These are phyloP conservation scores for Fusarium acutatum DNA, from an alignment of 2,329 filamentous ascomycete genomes.

Conservation along the genomic window DNA sequence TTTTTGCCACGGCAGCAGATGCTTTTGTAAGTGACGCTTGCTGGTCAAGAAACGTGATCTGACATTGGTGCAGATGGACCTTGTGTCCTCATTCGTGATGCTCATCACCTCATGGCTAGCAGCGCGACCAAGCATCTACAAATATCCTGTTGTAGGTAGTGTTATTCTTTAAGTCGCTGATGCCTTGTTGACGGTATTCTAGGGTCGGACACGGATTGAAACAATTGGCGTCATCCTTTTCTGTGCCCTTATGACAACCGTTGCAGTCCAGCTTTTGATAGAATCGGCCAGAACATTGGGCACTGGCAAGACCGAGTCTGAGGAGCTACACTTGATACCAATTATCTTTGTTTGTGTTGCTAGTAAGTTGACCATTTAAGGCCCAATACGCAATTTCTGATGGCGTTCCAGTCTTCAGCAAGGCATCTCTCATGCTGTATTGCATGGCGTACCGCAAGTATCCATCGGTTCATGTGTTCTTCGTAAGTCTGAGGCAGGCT, in stretches of 20 bases:
- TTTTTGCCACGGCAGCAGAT: background rate
- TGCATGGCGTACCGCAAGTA: background rate
- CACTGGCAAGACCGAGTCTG: background rate
- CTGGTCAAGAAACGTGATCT: background rate
- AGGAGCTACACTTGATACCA: background rate
- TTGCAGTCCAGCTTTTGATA: background rate
- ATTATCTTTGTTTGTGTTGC: background rate
- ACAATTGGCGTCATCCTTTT: background rate
- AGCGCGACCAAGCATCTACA: background rate
- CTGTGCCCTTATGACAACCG: background rate
- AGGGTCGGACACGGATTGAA: background rate
- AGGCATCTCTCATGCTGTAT: background rate
- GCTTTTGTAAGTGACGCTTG: background rate
- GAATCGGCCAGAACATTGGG: background rate
- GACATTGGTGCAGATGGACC: background rate
- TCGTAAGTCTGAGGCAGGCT: background rate
- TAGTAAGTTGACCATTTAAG: background rate
- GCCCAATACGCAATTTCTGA: background rate
- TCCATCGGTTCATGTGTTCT: background rate
- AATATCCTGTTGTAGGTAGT: background rate
- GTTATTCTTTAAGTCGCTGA: too few species aligned
- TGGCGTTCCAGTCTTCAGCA: background rate
- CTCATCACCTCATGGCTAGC: background rate
- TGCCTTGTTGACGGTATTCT: too few species aligned
- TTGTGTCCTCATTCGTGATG: background rate